These are phyloP conservation scores for Stagonosporopsis cucurbitacearum DNA, from an alignment of 2,329 filamentous ascomycete genomes.

Conservation along the genomic window DNA sequence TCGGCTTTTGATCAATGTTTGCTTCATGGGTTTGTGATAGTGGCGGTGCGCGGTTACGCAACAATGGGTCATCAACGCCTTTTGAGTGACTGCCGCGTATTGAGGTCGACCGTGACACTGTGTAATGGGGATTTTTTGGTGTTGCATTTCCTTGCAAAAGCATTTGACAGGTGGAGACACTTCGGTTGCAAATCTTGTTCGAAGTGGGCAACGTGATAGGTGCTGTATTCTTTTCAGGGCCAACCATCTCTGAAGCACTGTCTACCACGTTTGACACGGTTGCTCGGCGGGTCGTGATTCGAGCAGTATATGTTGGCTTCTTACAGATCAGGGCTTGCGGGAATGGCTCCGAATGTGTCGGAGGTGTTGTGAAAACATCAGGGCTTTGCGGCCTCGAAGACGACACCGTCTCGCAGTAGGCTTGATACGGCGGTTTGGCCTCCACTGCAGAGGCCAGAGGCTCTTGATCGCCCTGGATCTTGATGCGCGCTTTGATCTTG, in stretches of 20 bases:
- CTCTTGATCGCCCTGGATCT: slow-evolving; percentile 7
- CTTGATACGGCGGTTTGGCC: slow-evolving; percentile 22
- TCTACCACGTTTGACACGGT: background rate
- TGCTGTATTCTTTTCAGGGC: background rate
- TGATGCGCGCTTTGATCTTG: slow-evolving; percentile 5
- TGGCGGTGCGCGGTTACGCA: slow-evolving; percentile 26
- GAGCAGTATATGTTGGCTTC: slow-evolving; percentile 8
- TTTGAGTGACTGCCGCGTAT: slow-evolving; percentile 23
- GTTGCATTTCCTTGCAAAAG: background rate
- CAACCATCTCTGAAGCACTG: background rate
- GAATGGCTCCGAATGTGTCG: slow-evolving; percentile 2
- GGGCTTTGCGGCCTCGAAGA: slow-evolving; percentile 27
- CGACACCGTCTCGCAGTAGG: slow-evolving; percentile 30
- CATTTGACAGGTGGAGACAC: background rate
- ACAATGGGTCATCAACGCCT: slow-evolving; percentile 4
- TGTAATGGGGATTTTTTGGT: slow-evolving; percentile 19
- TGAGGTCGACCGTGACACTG: slow-evolving; percentile 20
- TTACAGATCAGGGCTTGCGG: background rate
- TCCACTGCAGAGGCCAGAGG: background rate
- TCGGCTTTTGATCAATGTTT: background rate
- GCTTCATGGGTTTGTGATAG: slow-evolving; percentile 24
- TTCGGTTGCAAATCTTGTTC: slow-evolving; percentile 8
- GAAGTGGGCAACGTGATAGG: background rate
- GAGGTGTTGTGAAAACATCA: slow-evolving; percentile 17
- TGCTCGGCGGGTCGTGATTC: slow-evolving; percentile 1